phyloP scores from a whole-genome alignment of 2,329 filamentous ascomycete genomes.

The Westerdykella aurantiaca region DNA sequence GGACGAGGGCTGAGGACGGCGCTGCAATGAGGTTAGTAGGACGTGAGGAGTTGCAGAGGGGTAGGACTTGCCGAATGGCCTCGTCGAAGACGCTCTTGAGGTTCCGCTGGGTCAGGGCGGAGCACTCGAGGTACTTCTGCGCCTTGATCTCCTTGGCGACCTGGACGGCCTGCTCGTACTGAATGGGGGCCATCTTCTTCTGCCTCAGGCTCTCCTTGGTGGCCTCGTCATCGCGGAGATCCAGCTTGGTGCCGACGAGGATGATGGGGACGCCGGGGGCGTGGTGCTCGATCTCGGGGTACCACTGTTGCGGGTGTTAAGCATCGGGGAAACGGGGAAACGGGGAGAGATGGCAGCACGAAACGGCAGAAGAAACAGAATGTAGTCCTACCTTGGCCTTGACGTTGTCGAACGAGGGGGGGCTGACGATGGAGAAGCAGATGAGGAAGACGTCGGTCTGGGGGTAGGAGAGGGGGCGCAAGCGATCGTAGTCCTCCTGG shows the following conservation, averaged over 20 bases:
- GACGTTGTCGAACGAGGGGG: constrained; percentile 97
- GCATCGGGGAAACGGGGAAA: neutral
- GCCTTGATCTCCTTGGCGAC: constrained; percentile 93
- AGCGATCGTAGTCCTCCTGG: constrained; percentile 95
- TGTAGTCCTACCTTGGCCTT: constrained; percentile 74
- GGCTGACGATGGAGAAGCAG: constrained; percentile 97
- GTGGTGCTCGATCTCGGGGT: constrained; percentile 94
- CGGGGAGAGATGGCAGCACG: neutral
- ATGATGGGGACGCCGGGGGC: constrained; percentile 94
- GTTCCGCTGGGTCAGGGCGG: constrained; percentile 91
- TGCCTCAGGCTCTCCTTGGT: constrained; percentile 77
- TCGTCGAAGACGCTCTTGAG: constrained; percentile 98
- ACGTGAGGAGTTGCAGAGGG: neutral
- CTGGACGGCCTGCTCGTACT: constrained; percentile 83
- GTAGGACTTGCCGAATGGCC: constrained; percentile 74
- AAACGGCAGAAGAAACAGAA: neutral
- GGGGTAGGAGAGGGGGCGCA: constrained; percentile 92
- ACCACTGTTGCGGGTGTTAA: constrained; percentile 61
- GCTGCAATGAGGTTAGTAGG: constrained; percentile 23
- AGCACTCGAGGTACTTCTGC: constrained; percentile 97
- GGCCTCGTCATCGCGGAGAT: constrained; percentile 80
- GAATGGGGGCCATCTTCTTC: constrained; percentile 96
- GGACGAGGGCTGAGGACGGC: constrained; percentile 40
- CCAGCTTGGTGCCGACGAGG: constrained; percentile 92
- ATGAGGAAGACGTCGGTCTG: constrained; percentile 98